phyloP scores from a whole-genome alignment of 495 filamentous ascomycete species.

The Extremus antarcticus region DNA sequence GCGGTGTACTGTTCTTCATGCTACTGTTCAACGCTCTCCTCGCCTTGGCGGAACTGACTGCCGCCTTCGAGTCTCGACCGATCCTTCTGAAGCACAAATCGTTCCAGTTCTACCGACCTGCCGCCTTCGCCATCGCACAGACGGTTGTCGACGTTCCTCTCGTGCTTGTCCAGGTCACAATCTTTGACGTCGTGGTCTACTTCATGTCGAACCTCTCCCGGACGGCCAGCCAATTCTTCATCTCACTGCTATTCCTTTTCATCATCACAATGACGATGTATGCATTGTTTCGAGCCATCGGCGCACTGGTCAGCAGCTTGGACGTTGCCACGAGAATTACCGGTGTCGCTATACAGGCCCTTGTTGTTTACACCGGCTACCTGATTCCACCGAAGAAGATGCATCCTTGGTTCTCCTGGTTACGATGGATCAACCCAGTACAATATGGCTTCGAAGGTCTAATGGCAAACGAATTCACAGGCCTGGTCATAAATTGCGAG shows the following conservation, averaged over 20 bases:
- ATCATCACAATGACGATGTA: conserved; percentile 64
- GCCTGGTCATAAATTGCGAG: conserved; percentile 38
- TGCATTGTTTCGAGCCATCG: conserved; percentile 66
- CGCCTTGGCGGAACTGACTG: conserved; percentile 63
- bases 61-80: conserved; percentile 57
- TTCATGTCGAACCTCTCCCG: conserved; percentile 61
- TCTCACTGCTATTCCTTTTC: conserved; percentile 50
- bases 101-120: conserved; percentile 75
- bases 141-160: conserved; percentile 67
- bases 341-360: conserved; percentile 49
- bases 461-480: conserved; percentile 36
- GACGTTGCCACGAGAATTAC: conserved; percentile 56
- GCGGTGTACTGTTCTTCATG: conserved; percentile 60
- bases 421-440: conserved; percentile 65
- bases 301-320: conserved; percentile 50
- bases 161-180: conserved; percentile 53
- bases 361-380: conserved; percentile 77
- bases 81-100: conserved; percentile 75
- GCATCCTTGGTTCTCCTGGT: conserved; percentile 74
- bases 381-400: conserved; percentile 61
- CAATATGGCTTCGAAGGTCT: conserved; percentile 47
- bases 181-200: conserved; percentile 70
- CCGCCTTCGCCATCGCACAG: conserved; percentile 67
- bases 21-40: conserved; percentile 73
- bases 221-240: conserved; percentile 75